These are phyloP conservation scores for Thelonectria rubi DNA, from an alignment of 2,329 filamentous ascomycete species.

Conservation along the genomic window DNA sequence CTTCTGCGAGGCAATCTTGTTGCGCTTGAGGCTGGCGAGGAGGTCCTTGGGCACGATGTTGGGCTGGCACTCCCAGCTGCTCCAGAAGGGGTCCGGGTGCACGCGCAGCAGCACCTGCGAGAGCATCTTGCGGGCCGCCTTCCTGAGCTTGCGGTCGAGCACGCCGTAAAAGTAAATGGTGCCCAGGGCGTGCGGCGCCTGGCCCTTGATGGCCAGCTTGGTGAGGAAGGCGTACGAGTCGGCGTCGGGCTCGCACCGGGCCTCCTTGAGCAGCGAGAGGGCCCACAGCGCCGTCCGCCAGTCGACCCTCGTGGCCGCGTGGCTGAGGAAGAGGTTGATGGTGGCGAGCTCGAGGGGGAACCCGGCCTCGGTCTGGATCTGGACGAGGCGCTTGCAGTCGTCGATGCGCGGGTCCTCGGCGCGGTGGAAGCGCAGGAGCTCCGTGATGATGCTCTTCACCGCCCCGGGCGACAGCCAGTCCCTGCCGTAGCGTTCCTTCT, in stretches of 20 bases:
- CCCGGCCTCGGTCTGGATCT: constrained; percentile 37
- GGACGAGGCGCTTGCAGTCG: constrained; percentile 44
- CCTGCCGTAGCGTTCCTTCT: constrained; percentile 55
- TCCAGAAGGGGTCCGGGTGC: constrained; percentile 42
- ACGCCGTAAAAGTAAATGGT: constrained; percentile 47
- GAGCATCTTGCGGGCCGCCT: constrained; percentile 37
- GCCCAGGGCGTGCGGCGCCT: constrained; percentile 45
- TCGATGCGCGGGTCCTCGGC: constrained; percentile 33
- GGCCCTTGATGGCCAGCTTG: constrained; percentile 46
- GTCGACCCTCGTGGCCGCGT: constrained; percentile 41
- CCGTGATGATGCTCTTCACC: constrained; percentile 52
- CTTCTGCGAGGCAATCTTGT: constrained; percentile 30
- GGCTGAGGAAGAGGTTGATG: constrained; percentile 51
- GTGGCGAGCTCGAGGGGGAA: constrained; percentile 43
- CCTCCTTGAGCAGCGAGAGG: constrained; percentile 33
- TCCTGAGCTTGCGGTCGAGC: constrained; percentile 44
- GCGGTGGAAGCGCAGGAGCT: constrained; percentile 53
- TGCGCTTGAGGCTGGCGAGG: constrained; percentile 30
- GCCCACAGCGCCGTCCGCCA: constrained; percentile 48
- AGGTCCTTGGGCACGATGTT: constrained; percentile 43
- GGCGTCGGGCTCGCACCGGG: constrained; percentile 39
- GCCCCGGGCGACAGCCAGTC: constrained; percentile 54
- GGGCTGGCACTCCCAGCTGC: constrained; percentile 30
- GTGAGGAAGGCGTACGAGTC: constrained; percentile 52
- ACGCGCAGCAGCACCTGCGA: constrained; percentile 40